Evolutionary conservation across 176 grass and related monocot species (phyloP).

Genomic region (Bolboschoenus planiculmis): DNA sequence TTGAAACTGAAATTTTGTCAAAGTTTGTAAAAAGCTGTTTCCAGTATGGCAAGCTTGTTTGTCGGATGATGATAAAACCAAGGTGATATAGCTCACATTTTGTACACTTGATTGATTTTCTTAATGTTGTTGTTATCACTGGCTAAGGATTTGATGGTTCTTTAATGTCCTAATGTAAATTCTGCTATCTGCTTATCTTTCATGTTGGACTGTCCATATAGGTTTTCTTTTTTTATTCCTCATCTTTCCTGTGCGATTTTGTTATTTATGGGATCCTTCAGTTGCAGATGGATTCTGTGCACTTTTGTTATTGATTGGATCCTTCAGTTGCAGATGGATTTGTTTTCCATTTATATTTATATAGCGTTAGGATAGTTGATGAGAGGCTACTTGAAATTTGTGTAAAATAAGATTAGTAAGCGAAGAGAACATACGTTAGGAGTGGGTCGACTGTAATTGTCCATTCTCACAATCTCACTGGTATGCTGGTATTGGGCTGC

Average conservation of each 20-base stretch:
- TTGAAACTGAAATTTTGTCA: not conserved
- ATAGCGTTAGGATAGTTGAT: too few species aligned
- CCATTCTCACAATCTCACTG: too few species aligned
- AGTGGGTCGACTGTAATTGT: too few species aligned
- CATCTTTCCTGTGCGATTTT: not conserved
- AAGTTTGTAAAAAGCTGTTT: not conserved
- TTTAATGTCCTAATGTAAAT: conserved; percentile 2
- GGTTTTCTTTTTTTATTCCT: not conserved
- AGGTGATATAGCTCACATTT: not conserved
- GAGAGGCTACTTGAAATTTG: too few species aligned
- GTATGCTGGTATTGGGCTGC: too few species aligned
- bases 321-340: too few species aligned
- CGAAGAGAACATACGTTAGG: too few species aligned
- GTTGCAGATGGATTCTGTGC: not conserved
- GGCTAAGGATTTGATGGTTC: not conserved
- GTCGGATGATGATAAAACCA: not conserved
- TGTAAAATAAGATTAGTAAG: too few species aligned
- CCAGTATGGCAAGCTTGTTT: not conserved
- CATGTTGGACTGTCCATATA: not conserved
- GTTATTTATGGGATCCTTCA: not conserved
- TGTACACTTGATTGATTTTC: not conserved
- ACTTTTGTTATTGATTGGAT: too few species aligned
- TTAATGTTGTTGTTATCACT: not conserved
- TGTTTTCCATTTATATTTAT: too few species aligned
- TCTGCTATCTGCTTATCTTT: not conserved